phyloP scores from a whole-genome alignment of 2,329 filamentous ascomycete genomes.

The Beauveria sp. region DNA sequence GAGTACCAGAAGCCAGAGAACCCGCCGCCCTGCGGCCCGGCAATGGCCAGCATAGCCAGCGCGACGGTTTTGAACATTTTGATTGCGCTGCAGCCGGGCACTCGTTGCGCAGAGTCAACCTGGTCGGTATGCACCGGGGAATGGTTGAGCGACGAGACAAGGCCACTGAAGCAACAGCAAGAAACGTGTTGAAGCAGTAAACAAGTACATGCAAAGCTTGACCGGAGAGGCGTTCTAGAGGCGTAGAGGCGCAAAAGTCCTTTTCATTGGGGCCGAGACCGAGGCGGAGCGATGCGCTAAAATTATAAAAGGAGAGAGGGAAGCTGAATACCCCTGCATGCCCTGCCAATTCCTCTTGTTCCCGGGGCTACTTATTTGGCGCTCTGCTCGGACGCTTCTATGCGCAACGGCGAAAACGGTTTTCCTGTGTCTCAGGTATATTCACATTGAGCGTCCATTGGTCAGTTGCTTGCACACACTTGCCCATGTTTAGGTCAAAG shows the following conservation, averaged over 20 bases:
- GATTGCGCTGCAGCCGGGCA: not conserved
- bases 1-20: slow-evolving; percentile 32
- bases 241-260: not conserved
- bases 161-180: not conserved
- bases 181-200: not conserved
- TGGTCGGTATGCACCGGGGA: not conserved
- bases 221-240: not conserved
- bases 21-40: not conserved
- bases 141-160: not conserved
- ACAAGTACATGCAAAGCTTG: not conserved
- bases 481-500: no score
- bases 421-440: no score
- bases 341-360: no score
- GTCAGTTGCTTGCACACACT: no score
- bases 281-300: not conserved
- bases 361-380: no score
- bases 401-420: no score
- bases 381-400: no score
- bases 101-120: not conserved
- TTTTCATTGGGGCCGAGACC: not conserved
- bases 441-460: no score
- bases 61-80: slow-evolving; percentile 1
- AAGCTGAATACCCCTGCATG: no score
- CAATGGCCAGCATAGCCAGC: slow-evolving; percentile 4
- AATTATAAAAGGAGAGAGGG: no score